Evolutionary conservation across 306 rosid species (phyloP), one percentile per base, ranked within the genome.

Genomic region (Datisca glomerata): DNA sequence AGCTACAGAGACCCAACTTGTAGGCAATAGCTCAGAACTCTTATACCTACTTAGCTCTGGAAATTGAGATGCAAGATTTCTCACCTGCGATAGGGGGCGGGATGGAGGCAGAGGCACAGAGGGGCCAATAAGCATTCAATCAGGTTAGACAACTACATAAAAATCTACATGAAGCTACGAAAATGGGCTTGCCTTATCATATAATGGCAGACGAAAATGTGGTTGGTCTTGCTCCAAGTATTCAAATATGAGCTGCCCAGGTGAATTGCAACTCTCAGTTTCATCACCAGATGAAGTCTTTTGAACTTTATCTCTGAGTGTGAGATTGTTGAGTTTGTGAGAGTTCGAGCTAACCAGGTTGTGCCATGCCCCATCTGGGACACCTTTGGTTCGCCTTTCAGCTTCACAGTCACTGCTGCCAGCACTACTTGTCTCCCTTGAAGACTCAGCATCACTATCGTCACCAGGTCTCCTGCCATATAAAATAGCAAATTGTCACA

Each of bases 1-100:
- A 14, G 91, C 80, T 12, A 79, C 84, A 17, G 75, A 75, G 45
- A 79, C 34, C 84, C 91, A 79, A 41, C 91, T 79, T 9, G 43
- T 8, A 14, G 78, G 78, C 17, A 58, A 34, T 43, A 79, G 50
- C 15, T 79, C 91, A 53, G 51, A 68, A 39, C 91, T 79, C 33
- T 57, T 68, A 56, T 56, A 52, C 46, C 42, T 56, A 24, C 37
- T 63, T 15, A 79, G 58, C 20, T 37, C 41, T 5, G 78, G 80
- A 53, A 68, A 72, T 35, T 64, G 49, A 34, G 64, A 53, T 11
- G 80, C 84, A 42, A 79, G 91, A 45, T 13, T 22, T 24, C 46
- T 35, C 45, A 71, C 55, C 78, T 79, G 70, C 36, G 1, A 11
- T 14, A 31, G 0, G n/a, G 36, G n/a, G 9, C n/a, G n/a, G n/a